A percentile compares a stretch with the other conserved stretches of the same genome.
Evolutionary conservation across 371 early-diverging fungal species (phyloP).

Genomic region (Lichtheimia hyalospora): DNA sequence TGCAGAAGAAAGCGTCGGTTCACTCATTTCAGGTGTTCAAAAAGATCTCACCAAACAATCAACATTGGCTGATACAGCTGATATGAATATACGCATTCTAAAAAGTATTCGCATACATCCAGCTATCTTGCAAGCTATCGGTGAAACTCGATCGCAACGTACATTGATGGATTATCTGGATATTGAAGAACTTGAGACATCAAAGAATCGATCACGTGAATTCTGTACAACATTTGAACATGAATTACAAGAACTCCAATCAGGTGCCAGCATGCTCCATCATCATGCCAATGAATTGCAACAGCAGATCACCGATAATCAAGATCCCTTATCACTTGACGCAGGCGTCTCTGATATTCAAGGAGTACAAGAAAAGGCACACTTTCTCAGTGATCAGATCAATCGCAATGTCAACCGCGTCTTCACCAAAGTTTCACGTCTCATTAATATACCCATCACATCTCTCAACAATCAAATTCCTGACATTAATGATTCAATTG

Average conservation of each 20-base stretch:
- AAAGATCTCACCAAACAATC: slow-evolving; percentile 27
- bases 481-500: neutral
- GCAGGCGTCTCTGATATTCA: slow-evolving; percentile 27
- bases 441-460: slow-evolving; percentile 22
- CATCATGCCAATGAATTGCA: slow-evolving; percentile 24
- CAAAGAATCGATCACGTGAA: slow-evolving; percentile 14
- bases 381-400: slow-evolving; percentile 27
- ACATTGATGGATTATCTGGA: slow-evolving; percentile 33
- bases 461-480: slow-evolving; percentile 8
- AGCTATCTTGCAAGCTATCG: slow-evolving; percentile 1
- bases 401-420: slow-evolving; percentile 37
- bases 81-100: slow-evolving; percentile 27
- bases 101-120: slow-evolving; percentile 31
- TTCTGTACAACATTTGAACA: slow-evolving; percentile 18
- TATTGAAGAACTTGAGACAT: slow-evolving; percentile 8
- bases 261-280: slow-evolving; percentile 13
- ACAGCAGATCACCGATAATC: slow-evolving; percentile 24
- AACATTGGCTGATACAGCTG: slow-evolving; percentile 14
- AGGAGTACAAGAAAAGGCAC: slow-evolving; percentile 17
- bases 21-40: slow-evolving; percentile 18
- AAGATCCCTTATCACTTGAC: slow-evolving; percentile 31
- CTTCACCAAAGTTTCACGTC: slow-evolving; percentile 27
- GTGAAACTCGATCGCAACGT: neutral
- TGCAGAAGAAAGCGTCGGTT: slow-evolving; percentile 9
- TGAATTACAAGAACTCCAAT: slow-evolving; percentile 22